Conservation (phyloP, 169 alveolate genomes). For the Hammondia hammondi region DNA sequence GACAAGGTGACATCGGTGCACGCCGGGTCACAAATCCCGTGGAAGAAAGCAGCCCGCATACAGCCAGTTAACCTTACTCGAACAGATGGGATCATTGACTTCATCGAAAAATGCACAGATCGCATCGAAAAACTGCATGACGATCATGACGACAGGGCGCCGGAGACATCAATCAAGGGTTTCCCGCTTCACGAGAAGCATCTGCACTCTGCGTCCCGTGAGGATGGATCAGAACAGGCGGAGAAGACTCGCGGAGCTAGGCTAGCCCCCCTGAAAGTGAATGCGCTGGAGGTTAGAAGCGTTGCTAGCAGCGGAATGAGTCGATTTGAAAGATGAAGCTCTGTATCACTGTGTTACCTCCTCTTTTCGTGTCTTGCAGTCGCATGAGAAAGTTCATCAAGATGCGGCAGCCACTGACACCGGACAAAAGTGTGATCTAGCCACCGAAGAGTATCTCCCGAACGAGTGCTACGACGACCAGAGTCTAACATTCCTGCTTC, state of each 20-base stretch:
- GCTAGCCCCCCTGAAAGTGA: not conserved
- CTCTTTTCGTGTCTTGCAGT: not conserved
- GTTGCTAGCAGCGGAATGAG: not conserved
- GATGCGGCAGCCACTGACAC: not conserved
- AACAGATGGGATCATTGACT: not conserved
- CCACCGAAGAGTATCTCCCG: not conserved
- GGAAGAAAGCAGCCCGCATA: not conserved
- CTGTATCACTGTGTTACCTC: not conserved
- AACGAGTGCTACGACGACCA: constrained; percentile 17
- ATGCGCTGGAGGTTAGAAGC: not conserved
- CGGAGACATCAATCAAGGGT: not conserved
- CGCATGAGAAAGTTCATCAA: not conserved
- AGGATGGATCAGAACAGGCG: not conserved
- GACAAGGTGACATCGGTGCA: not conserved
- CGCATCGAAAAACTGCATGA: not conserved
- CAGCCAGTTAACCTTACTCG: not conserved
- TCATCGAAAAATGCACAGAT: not conserved
- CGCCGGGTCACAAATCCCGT: not conserved
- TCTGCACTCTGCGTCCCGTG: not conserved
- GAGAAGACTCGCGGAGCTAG: not conserved
- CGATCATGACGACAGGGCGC: not conserved
- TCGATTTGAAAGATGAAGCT: not conserved
- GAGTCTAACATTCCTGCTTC: not conserved
- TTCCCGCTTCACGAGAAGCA: not conserved
- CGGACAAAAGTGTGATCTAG: not conserved